Evolutionary conservation across 2,329 filamentous ascomycete genomes (phyloP).

Genomic region (Claviceps purpurea): DNA sequence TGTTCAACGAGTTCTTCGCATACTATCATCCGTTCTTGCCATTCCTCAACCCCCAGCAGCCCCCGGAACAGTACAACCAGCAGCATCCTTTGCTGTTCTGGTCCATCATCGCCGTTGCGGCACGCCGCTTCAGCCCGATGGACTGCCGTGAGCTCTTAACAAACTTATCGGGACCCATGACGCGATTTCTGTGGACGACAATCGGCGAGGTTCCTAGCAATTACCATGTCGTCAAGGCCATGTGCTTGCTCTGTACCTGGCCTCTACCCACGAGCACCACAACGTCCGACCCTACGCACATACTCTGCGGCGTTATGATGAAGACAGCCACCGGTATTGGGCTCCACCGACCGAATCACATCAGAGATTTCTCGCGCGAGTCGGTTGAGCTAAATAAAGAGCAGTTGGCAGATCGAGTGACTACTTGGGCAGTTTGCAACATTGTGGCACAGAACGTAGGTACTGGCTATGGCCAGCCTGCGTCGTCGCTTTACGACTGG

Average conservation of each 20-base stretch:
- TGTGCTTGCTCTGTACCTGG: conserved; percentile 71
- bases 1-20: conserved; percentile 64
- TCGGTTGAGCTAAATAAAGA: conserved; percentile 64
- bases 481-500: conserved; percentile 65
- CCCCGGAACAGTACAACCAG: conserved; percentile 61
- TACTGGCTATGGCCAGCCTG: conserved; percentile 74
- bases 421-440: conserved; percentile 76
- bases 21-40: conserved; percentile 68
- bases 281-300: conserved; percentile 68
- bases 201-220: conserved; percentile 65
- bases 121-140: conserved; percentile 48
- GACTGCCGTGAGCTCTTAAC: conserved; percentile 50
- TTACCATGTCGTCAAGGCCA: conserved; percentile 68
- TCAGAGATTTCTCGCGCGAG: conserved; percentile 69
- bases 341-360: conserved; percentile 66
- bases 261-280: conserved; percentile 72
- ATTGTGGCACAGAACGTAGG: conserved; percentile 70
- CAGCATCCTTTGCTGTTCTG: conserved; percentile 77
- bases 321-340: conserved; percentile 76
- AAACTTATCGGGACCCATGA: conserved; percentile 54
- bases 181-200: conserved; percentile 62
- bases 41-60: conserved; percentile 52
- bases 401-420: conserved; percentile 64
- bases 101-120: conserved; percentile 64
- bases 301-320: conserved; percentile 73